phyloP scores from a whole-genome alignment of 2,329 filamentous ascomycete species.

The Colletotrichum tamarilloi region DNA sequence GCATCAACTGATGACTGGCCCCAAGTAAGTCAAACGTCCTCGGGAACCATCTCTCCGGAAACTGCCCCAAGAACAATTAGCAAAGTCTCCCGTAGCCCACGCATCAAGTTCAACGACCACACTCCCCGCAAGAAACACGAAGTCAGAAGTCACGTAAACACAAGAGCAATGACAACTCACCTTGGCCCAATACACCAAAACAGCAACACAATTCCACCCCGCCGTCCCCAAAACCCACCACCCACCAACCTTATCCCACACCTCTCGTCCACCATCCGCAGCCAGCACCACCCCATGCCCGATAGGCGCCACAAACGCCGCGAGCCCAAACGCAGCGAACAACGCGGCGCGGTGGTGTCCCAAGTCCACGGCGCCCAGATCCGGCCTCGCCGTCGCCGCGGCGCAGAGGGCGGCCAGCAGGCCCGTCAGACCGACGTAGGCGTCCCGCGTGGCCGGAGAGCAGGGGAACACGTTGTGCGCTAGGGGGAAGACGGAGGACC shows the following conservation, averaged over 20 bases:
- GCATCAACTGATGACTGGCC: constrained; percentile 61
- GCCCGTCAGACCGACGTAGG: constrained; percentile 51
- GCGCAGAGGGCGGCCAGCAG: constrained; percentile 50
- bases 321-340: constrained; percentile 22
- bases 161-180: neutral
- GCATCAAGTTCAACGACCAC: no score
- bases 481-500: constrained; percentile 68
- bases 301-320: constrained; percentile 27
- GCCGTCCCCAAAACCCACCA: constrained; percentile 25
- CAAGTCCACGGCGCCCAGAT: constrained; percentile 28
- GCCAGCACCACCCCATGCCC: constrained; percentile 7
- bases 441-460: constrained; percentile 42
- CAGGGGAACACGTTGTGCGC: constrained; percentile 65
- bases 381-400: constrained; percentile 18
- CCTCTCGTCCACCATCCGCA: neutral
- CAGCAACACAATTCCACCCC: constrained; percentile 19
- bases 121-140: no score
- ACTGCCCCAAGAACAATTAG: constrained; percentile 38
- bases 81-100: neutral
- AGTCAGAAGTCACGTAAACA: no score
- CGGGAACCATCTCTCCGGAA: constrained; percentile 57
- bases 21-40: constrained; percentile 57
- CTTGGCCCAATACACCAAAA: constrained; percentile 32
- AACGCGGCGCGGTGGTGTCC: constrained; percentile 31
- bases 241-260: constrained; percentile 17